Conservation (phyloP, 129 eudicot genomes). For the Flaveria brownii region DNA sequence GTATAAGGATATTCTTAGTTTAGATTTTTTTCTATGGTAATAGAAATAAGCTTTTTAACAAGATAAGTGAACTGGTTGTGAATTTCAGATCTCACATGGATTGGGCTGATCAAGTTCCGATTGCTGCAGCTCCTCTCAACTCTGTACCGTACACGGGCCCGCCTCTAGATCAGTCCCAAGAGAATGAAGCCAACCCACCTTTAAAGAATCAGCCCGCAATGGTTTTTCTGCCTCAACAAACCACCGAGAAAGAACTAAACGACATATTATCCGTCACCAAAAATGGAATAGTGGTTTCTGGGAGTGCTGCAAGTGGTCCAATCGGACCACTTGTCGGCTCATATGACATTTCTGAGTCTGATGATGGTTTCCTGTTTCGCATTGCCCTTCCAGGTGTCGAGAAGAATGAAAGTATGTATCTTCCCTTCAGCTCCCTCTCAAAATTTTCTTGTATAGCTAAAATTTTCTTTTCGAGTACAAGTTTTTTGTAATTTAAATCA, state of each 20-base stretch:
- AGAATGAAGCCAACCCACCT: slow-evolving; percentile 11
- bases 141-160: slow-evolving; percentile 41
- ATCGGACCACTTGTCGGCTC: slow-evolving; percentile 61
- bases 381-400: slow-evolving; percentile 82
- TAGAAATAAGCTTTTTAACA: background rate
- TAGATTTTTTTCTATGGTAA: background rate
- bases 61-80: slow-evolving; percentile 10
- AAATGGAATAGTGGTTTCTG: slow-evolving; percentile 55
- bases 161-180: slow-evolving; percentile 28
- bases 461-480: background rate
- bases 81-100: slow-evolving; percentile 32
- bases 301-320: slow-evolving; percentile 57
- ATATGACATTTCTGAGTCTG: slow-evolving; percentile 59
- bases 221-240: slow-evolving; percentile 55
- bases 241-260: slow-evolving; percentile 52
- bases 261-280: slow-evolving; percentile 43
- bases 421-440: background rate
- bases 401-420: slow-evolving; percentile 60
- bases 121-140: slow-evolving; percentile 49
- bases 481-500: background rate
- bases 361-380: slow-evolving; percentile 60
- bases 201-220: slow-evolving; percentile 49
- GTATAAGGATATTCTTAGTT: background rate
- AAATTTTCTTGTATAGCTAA: too few species aligned
- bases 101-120: slow-evolving; percentile 34